These are phyloP conservation scores for Aquanectria penicillioides DNA, from an alignment of 2,329 filamentous ascomycete genomes.

Conservation along the genomic window DNA sequence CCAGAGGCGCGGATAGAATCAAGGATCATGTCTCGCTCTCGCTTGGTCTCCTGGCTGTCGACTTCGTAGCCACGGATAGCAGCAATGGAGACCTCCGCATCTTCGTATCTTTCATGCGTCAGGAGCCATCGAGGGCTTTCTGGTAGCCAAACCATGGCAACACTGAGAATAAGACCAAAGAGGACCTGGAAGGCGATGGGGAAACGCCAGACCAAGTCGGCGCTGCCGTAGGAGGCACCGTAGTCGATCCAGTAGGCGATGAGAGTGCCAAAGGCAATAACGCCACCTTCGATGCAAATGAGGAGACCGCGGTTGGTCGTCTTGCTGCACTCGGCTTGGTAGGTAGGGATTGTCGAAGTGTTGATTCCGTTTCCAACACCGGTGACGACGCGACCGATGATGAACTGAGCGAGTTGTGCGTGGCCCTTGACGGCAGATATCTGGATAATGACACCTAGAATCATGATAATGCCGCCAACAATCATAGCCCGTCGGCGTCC, in stretches of 20 bases:
- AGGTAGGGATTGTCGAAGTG: slow-evolving; percentile 65
- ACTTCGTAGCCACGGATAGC: slow-evolving; percentile 51
- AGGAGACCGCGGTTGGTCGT: slow-evolving; percentile 63
- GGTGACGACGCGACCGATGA: slow-evolving; percentile 61
- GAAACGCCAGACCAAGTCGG: slow-evolving; percentile 63
- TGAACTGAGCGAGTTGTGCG: slow-evolving; percentile 56
- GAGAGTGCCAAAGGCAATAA: slow-evolving; percentile 54
- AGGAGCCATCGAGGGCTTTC: slow-evolving; percentile 58
- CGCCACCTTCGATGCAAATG: slow-evolving; percentile 59
- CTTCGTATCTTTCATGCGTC: slow-evolving; percentile 59
- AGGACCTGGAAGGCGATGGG: slow-evolving; percentile 56
- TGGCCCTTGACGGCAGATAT: slow-evolving; percentile 52
- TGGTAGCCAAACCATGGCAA: slow-evolving; percentile 56
- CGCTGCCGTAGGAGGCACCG: slow-evolving; percentile 54
- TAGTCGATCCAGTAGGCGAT: slow-evolving; percentile 57
- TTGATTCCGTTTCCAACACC: slow-evolving; percentile 61
- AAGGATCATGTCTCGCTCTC: slow-evolving; percentile 65
- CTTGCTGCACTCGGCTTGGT: slow-evolving; percentile 64
- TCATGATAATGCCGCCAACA: slow-evolving; percentile 66
- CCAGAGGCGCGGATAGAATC: slow-evolving; percentile 63
- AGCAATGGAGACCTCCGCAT: slow-evolving; percentile 46
- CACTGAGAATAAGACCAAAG: slow-evolving; percentile 55
- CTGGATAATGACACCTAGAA: slow-evolving; percentile 69
- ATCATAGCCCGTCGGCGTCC: slow-evolving; percentile 65
- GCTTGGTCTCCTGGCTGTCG: slow-evolving; percentile 65